Evolutionary conservation across 2,329 filamentous ascomycete genomes (phyloP).

Genomic region (Fusarium praegraminearum): DNA sequence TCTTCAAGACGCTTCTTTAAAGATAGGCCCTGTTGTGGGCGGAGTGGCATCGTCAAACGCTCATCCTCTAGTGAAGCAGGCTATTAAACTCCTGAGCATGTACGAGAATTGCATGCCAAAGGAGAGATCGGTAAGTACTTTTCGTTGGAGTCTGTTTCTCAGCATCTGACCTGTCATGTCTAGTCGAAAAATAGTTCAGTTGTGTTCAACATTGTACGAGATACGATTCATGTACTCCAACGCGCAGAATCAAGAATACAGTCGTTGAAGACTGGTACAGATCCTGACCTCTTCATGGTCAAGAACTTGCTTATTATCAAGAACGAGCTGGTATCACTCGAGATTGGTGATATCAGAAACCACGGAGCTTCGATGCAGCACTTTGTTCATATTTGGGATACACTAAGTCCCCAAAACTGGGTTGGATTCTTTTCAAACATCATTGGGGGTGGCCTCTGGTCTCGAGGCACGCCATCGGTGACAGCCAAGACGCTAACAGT

Average conservation of each 20-base stretch:
- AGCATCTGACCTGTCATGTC: constrained; percentile 29
- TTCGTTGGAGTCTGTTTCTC: neutral
- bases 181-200: constrained; percentile 64
- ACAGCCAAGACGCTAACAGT: constrained; percentile 58
- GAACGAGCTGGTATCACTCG: constrained; percentile 94
- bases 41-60: constrained; percentile 68
- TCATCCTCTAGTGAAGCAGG: constrained; percentile 68
- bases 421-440: constrained; percentile 70
- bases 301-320: constrained; percentile 95
- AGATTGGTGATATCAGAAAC: constrained; percentile 79
- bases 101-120: constrained; percentile 75
- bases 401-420: constrained; percentile 68
- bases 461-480: constrained; percentile 51
- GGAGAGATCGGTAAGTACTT: constrained; percentile 67
- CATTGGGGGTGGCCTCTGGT: constrained; percentile 68
- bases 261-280: constrained; percentile 68
- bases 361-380: constrained; percentile 66
- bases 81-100: constrained; percentile 69
- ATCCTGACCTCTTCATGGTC: constrained; percentile 91
- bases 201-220: constrained; percentile 81
- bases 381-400: constrained; percentile 74
- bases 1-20: constrained; percentile 61
- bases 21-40: constrained; percentile 62
- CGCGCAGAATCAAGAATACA: constrained; percentile 79
- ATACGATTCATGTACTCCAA: constrained; percentile 86